Percentiles rank a stretch among this genome's conserved stretches.
Evolutionary conservation across 306 rosid species (phyloP).

Genomic region (Astragalus membranaceus): DNA sequence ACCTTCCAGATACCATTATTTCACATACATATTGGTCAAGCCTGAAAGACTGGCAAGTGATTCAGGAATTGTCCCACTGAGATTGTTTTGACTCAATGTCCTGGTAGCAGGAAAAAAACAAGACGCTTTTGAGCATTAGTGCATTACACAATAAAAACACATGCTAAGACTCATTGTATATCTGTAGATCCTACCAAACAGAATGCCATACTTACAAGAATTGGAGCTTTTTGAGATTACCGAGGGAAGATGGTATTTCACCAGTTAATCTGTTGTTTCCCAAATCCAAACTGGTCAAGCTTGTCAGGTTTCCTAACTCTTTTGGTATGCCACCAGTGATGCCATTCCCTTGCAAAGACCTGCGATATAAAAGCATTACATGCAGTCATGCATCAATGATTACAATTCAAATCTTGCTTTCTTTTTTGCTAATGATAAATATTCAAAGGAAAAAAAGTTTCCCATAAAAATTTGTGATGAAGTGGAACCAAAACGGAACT

Average conservation of each 20-base stretch:
- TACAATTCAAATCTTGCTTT: not conserved
- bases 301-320: constrained; percentile 72
- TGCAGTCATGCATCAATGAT: constrained; percentile 7
- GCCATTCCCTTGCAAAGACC: constrained; percentile 79
- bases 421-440: not conserved
- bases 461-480: not conserved
- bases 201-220: constrained; percentile 68
- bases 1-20: constrained; percentile 25
- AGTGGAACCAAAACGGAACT: constrained; percentile 7
- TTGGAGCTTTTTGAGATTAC: constrained; percentile 66
- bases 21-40: constrained; percentile 67
- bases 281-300: constrained; percentile 71
- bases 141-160: not conserved
- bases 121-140: constrained; percentile 20
- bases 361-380: constrained; percentile 42
- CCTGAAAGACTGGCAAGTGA: constrained; percentile 57
- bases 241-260: constrained; percentile 79
- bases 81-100: constrained; percentile 72
- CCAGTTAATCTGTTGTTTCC: constrained; percentile 66
- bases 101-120: constrained; percentile 43
- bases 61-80: constrained; percentile 74
- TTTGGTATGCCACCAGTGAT: constrained; percentile 72
- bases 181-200: constrained; percentile 2
- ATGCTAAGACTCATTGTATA: constrained; percentile 4
- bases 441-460: constrained; percentile 1